These are phyloP conservation scores for Populus deltoides DNA, from an alignment of 345 rosid genomes.

Conservation along the genomic window DNA sequence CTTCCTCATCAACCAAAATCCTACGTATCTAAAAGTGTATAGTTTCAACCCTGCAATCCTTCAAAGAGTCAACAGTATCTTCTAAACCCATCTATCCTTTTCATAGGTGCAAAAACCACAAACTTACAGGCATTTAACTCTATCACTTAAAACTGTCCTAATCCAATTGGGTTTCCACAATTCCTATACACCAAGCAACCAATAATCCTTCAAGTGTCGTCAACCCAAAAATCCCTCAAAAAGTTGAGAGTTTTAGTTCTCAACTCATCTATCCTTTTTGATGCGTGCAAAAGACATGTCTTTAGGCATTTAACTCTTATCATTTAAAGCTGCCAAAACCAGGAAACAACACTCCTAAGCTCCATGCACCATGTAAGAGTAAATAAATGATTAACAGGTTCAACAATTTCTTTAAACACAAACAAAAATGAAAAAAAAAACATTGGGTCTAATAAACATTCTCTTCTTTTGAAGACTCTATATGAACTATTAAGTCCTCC, in stretches of 20 bases:
- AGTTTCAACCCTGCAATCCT: background rate
- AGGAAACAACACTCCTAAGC: background rate
- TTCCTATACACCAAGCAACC: background rate
- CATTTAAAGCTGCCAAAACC: background rate
- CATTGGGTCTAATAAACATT: background rate
- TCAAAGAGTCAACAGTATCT: background rate
- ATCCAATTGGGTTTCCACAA: background rate
- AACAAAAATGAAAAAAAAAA: too few relatives aligned
- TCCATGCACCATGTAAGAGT: background rate
- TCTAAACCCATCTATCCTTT: background rate
- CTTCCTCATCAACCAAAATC: too few relatives aligned
- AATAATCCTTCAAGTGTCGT: background rate
- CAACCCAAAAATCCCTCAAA: background rate
- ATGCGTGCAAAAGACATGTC: background rate
- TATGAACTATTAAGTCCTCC: too few relatives aligned
- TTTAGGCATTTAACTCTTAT: background rate
- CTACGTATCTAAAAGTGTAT: background rate
- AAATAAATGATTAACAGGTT: background rate
- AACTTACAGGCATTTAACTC: background rate
- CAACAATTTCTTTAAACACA: background rate
- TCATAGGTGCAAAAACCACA: background rate
- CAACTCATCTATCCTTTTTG: background rate
- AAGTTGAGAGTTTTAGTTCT: background rate
- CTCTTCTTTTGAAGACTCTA: background rate
- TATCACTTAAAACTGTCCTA: background rate